Evolutionary conservation across 345 rosid genomes (phyloP).

Genomic region (Citrus unshiu): DNA sequence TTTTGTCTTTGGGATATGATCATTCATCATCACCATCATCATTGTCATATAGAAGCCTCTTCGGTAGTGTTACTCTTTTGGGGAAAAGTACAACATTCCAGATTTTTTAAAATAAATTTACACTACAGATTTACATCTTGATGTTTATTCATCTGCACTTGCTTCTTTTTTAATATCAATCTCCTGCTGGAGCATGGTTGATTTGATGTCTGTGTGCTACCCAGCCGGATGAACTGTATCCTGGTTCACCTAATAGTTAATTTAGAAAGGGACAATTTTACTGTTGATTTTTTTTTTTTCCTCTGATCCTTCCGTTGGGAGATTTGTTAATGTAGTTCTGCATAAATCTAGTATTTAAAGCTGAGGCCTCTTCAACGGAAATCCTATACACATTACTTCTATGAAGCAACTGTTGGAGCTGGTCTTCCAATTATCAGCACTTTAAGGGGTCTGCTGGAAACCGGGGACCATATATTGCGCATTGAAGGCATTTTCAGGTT

Average conservation of each 20-base stretch:
- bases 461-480: conserved; percentile 82
- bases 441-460: conserved; percentile 91
- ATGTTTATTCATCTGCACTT: neutral
- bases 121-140: neutral
- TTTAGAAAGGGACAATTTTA: neutral
- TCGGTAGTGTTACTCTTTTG: neutral
- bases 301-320: neutral
- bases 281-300: neutral
- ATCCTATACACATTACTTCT: conserved; percentile 96
- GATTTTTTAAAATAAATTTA: neutral
- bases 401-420: conserved; percentile 99
- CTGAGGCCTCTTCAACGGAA: conserved; percentile 92
- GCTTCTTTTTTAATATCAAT: neutral
- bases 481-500: conserved; percentile 97
- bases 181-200: neutral
- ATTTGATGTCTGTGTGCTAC: neutral
- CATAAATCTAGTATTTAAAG: conserved; percentile 64
- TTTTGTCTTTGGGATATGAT: neutral
- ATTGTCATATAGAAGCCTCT: neutral
- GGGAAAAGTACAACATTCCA: no score
- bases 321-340: conserved; percentile 14
- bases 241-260: neutral
- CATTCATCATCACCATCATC: neutral
- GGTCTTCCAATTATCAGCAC: conserved; percentile 99
- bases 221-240: neutral